Evolutionary conservation across 495 filamentous ascomycete genomes (phyloP).

Genomic region (Penicillium argentinense): DNA sequence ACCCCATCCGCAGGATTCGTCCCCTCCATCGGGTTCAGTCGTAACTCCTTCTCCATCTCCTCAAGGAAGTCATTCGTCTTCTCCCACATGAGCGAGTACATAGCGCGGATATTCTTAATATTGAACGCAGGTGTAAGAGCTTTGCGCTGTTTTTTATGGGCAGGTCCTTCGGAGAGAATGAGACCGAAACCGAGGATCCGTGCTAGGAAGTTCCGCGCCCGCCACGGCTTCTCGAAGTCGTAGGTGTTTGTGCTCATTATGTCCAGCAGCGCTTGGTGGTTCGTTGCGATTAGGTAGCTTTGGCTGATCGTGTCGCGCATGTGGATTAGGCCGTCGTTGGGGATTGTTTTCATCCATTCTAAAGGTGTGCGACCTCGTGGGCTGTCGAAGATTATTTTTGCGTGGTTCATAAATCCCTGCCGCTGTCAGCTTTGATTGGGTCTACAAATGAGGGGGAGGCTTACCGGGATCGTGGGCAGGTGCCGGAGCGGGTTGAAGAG

Average conservation of each 20-base stretch:
- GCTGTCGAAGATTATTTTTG: slow-evolving; percentile 50
- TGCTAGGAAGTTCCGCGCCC: slow-evolving; percentile 54
- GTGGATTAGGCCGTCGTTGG: slow-evolving; percentile 85
- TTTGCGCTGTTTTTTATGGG: slow-evolving; percentile 70
- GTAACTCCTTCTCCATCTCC: slow-evolving; percentile 42
- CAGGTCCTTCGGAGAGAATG: slow-evolving; percentile 77
- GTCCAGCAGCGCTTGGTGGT: slow-evolving; percentile 49
- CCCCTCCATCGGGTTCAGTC: slow-evolving; percentile 32
- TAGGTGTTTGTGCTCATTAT: slow-evolving; percentile 57
- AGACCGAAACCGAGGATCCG: slow-evolving; percentile 75
- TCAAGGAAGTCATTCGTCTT: slow-evolving; percentile 46
- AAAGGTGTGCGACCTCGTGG: slow-evolving; percentile 60
- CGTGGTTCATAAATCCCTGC: slow-evolving; percentile 59
- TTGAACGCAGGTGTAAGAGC: slow-evolving; percentile 81
- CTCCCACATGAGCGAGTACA: slow-evolving; percentile 80
- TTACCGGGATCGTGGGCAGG: slow-evolving; percentile 58
- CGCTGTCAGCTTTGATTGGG: no score
- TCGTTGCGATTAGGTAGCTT: slow-evolving; percentile 39
- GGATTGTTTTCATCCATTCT: slow-evolving; percentile 71
- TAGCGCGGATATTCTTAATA: slow-evolving; percentile 77
- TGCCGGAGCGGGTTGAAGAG: slow-evolving; percentile 69
- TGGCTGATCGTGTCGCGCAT: slow-evolving; percentile 53
- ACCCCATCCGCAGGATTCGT: slow-evolving; percentile 38
- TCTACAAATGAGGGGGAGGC: no score
- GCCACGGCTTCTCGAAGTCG: slow-evolving; percentile 53